Evolutionary conservation across 805 yeast species (phyloP).

Genomic region (Ogataea paraovalis): DNA sequence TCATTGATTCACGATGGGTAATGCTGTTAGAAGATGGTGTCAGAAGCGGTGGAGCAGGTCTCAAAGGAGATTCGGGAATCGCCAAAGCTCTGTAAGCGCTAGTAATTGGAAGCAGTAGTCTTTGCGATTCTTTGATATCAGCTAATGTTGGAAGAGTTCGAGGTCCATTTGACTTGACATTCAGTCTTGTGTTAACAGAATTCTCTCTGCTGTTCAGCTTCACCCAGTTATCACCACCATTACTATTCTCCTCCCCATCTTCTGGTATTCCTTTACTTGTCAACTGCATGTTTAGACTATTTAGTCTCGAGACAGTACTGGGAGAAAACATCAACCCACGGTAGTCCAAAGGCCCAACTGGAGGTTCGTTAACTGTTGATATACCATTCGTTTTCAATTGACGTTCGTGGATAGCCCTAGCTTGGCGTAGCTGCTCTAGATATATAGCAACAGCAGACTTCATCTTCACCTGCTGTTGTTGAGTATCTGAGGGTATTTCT

Average conservation of each 20-base stretch:
- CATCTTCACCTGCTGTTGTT: not conserved
- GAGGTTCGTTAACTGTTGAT: slow-evolving; percentile 13
- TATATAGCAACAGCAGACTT: not conserved
- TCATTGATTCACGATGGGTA: not conserved
- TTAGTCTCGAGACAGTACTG: slow-evolving; percentile 18
- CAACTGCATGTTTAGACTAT: slow-evolving; percentile 2
- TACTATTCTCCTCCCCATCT: not conserved
- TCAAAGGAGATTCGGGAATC: not conserved
- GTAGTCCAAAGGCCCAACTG: slow-evolving; percentile 8
- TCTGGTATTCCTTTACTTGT: not conserved
- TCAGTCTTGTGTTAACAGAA: not conserved
- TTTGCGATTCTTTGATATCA: not conserved
- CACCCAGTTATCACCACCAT: slow-evolving; percentile 13
- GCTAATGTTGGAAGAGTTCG: not conserved
- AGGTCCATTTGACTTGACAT: too few relatives aligned
- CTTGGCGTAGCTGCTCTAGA: not conserved
- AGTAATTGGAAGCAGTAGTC: not conserved
- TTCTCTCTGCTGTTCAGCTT: not conserved
- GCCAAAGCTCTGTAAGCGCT: not conserved
- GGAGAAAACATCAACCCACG: slow-evolving; percentile 21
- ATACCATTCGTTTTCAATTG: slow-evolving; percentile 20
- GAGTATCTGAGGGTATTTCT: not conserved
- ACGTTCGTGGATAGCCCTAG: slow-evolving; percentile 10
- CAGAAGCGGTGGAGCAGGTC: not conserved
- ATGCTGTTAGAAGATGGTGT: not conserved